Evolutionary conservation across 441 rosid genomes (phyloP).

Genomic region (Gossypium lobatum): DNA sequence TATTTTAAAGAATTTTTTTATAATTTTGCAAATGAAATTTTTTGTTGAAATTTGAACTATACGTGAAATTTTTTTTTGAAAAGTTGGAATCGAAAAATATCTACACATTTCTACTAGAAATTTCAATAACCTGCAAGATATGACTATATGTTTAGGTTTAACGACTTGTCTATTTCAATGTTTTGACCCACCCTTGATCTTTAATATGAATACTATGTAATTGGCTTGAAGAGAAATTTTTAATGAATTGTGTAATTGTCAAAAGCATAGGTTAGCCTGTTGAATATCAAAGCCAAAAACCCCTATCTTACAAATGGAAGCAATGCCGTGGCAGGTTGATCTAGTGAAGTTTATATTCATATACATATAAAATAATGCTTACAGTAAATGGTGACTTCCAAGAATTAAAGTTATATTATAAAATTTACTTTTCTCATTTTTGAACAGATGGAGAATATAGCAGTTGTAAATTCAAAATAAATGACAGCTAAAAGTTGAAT

Average conservation of each 20-base stretch:
- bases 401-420: not conserved
- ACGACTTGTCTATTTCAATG: not conserved
- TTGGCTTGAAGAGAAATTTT: not conserved
- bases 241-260: not conserved
- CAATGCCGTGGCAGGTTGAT: not conserved
- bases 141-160: too few species aligned
- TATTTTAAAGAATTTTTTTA: too few species aligned
- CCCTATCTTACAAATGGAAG: not conserved
- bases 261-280: conserved; percentile 2
- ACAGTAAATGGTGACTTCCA: not conserved
- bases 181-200: not conserved
- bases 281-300: not conserved
- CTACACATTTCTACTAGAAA: not conserved
- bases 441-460: not conserved
- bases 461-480: not conserved
- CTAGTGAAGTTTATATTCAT: not conserved
- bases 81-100: not conserved
- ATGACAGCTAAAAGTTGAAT: conserved; percentile 3
- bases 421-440: not conserved
- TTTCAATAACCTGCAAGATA: too few species aligned
- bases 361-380: not conserved
- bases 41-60: too few species aligned
- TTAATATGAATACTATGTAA: not conserved
- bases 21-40: too few species aligned
- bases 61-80: not conserved